Percentiles rank a stretch among this genome's conserved stretches.
Evolutionary conservation across 2,329 filamentous ascomycete genomes (phyloP).

Genomic region (Geosmithia putterillii): DNA sequence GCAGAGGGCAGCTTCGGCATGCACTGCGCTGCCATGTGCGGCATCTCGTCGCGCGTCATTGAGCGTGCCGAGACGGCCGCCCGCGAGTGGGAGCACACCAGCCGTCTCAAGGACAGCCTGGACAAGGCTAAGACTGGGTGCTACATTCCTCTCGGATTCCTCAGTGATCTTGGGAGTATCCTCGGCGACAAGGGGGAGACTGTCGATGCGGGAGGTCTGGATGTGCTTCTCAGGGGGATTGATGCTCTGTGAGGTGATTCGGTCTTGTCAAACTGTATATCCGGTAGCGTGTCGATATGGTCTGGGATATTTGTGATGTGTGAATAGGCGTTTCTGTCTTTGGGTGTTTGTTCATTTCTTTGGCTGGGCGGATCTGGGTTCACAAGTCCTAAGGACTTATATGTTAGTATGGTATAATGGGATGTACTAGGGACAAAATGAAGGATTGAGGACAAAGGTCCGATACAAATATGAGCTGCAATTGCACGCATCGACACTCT

Average conservation of each 20-base stretch:
- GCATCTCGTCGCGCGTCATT: constrained; percentile 73
- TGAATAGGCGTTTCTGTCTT: background rate
- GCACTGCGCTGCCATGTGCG: constrained; percentile 98
- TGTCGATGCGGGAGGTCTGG: constrained; percentile 32
- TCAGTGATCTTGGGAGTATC: constrained; percentile 77
- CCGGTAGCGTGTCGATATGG: background rate
- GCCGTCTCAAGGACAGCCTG: constrained; percentile 74
- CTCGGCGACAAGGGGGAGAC: constrained; percentile 47
- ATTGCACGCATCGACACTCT: too few relatives aligned
- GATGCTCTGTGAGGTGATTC: constrained; percentile 33
- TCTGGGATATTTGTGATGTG: background rate
- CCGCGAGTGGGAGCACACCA: constrained; percentile 90
- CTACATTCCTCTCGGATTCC: constrained; percentile 72
- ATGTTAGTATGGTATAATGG: too few relatives aligned
- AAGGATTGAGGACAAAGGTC: too few relatives aligned
- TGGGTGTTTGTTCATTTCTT: background rate
- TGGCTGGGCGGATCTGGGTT: too few relatives aligned
- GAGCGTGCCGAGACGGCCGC: constrained; percentile 81
- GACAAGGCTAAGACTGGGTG: constrained; percentile 68
- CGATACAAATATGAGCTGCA: too few relatives aligned
- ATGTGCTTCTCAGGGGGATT: constrained; percentile 49
- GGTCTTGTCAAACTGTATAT: background rate
- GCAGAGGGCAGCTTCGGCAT: constrained; percentile 97
- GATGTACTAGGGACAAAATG: too few relatives aligned
- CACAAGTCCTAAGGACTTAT: too few relatives aligned